Conservation (phyloP, 805 yeast species). For the Lipomyces spencermartinsiae region DNA sequence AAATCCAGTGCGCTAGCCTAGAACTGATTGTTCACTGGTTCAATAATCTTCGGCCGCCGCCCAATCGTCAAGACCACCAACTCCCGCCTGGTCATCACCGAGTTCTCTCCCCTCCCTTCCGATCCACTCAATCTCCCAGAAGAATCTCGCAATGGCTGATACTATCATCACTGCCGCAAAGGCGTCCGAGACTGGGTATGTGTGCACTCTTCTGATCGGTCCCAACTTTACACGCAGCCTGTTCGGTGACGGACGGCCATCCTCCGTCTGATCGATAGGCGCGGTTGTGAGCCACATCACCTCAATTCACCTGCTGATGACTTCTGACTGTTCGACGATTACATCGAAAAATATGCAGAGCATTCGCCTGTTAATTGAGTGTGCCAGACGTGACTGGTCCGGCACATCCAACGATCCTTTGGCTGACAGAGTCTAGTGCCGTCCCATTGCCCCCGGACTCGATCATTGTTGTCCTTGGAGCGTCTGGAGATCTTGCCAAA, state of each 20-base stretch:
- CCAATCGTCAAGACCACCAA: slow-evolving; percentile 5
- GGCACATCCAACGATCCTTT: background rate
- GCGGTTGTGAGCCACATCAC: background rate
- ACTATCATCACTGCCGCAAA: slow-evolving; percentile 28
- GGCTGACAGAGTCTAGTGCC: slow-evolving; percentile 12
- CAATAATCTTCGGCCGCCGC: background rate
- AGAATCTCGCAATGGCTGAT: slow-evolving; percentile 29
- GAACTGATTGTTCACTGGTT: background rate
- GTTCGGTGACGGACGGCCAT: slow-evolving; percentile 7
- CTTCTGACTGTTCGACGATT: background rate
- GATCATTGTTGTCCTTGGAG: slow-evolving; percentile 84
- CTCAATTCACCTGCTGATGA: background rate
- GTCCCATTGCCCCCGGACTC: slow-evolving; percentile 56
- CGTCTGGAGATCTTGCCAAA: slow-evolving; percentile 93
- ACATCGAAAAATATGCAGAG: background rate
- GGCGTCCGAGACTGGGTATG: slow-evolving; percentile 25
- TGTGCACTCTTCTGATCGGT: background rate
- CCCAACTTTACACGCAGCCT: background rate
- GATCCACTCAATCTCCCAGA: slow-evolving; percentile 10
- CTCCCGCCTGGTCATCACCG: slow-evolving; percentile 14
- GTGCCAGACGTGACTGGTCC: too few relatives aligned
- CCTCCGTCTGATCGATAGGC: slow-evolving; percentile 8
- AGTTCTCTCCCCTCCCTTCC: background rate
- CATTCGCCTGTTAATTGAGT: background rate
- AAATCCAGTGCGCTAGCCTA: slow-evolving; percentile 4